Percentiles rank a stretch among this genome's conserved stretches.
These are phyloP conservation scores for Phytophthora nicotianae DNA, from an alignment of 352 stramenopile genomes.

Conservation along the genomic window DNA sequence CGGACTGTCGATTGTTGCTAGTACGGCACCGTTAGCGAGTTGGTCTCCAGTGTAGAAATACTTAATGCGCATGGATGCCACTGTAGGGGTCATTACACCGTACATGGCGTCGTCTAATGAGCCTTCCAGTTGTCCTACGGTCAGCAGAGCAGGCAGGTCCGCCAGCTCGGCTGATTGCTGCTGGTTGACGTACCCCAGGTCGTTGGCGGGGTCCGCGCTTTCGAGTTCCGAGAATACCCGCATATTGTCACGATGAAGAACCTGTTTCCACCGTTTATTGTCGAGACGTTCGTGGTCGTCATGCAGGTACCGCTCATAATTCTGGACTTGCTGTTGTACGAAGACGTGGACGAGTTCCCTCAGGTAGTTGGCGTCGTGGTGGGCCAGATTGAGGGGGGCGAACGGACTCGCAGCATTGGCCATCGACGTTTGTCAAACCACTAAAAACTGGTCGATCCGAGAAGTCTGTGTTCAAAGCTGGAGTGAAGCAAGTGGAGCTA, in stretches of 20 bases:
- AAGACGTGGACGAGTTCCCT: conserved; percentile 36
- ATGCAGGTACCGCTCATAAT: conserved; percentile 39
- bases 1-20: conserved; percentile 42
- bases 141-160: conserved; percentile 26
- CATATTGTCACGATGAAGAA: conserved; percentile 34
- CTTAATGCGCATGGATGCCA: conserved; percentile 47
- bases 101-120: conserved; percentile 54
- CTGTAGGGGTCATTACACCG: conserved; percentile 37
- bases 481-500: neutral
- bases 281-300: conserved; percentile 35
- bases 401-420: conserved; percentile 36
- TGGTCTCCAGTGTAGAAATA: conserved; percentile 43
- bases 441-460: conserved; percentile 1
- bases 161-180: conserved; percentile 19
- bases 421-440: conserved; percentile 14
- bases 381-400: conserved; percentile 27
- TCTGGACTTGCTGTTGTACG: conserved; percentile 30
- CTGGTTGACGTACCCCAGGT: conserved; percentile 14
- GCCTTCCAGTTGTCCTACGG: conserved; percentile 36
- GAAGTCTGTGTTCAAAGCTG: conserved; percentile 16
- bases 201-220: conserved; percentile 1
- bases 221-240: conserved; percentile 35
- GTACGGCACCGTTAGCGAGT: conserved; percentile 42
- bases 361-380: conserved; percentile 30
- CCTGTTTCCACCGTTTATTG: conserved; percentile 35